Percentiles rank a stretch among this genome's conserved stretches.
Evolutionary conservation across 805 yeast genomes (phyloP).

Genomic region (Zygosaccharomyces rouxii): DNA sequence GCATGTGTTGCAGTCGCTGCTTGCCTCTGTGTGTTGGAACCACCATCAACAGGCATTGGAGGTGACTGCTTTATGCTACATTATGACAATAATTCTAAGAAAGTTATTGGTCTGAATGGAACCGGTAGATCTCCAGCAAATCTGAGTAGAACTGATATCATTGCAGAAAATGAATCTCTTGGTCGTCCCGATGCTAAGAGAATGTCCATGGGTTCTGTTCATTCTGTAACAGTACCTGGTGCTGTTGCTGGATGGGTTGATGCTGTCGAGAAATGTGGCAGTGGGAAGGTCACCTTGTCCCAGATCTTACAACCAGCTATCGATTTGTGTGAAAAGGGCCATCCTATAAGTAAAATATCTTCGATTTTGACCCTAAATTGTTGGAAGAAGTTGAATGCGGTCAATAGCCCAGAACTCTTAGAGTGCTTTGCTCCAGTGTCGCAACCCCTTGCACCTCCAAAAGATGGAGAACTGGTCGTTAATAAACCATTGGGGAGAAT

Average conservation of each 20-base stretch:
- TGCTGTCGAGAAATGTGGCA: constrained; percentile 65
- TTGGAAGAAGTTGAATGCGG: constrained; percentile 25
- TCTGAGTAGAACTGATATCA: not conserved
- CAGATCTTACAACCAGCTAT: constrained; percentile 63
- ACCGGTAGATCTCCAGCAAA: constrained; percentile 62
- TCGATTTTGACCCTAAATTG: constrained; percentile 48
- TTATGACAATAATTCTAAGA: constrained; percentile 46
- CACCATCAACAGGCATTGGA: constrained; percentile 60
- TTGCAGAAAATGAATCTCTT: not conserved
- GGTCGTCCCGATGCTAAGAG: constrained; percentile 46
- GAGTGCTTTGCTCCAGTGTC: constrained; percentile 25
- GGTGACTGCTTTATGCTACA: constrained; percentile 65
- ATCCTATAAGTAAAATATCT: constrained; percentile 57
- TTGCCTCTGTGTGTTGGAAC: constrained; percentile 52
- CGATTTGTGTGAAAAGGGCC: constrained; percentile 65
- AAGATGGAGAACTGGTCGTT: constrained; percentile 51
- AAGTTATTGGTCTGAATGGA: constrained; percentile 67
- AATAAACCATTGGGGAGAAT: constrained; percentile 53
- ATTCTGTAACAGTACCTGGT: constrained; percentile 71
- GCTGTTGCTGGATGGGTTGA: constrained; percentile 79
- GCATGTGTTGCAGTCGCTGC: constrained; percentile 60
- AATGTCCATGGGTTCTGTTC: constrained; percentile 50
- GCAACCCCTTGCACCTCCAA: constrained; percentile 44
- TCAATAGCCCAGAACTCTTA: constrained; percentile 6
- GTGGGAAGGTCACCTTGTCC: constrained; percentile 55